Conservation (phyloP, 1,139 yeast genomes). For the Petasospora fabianii region DNA sequence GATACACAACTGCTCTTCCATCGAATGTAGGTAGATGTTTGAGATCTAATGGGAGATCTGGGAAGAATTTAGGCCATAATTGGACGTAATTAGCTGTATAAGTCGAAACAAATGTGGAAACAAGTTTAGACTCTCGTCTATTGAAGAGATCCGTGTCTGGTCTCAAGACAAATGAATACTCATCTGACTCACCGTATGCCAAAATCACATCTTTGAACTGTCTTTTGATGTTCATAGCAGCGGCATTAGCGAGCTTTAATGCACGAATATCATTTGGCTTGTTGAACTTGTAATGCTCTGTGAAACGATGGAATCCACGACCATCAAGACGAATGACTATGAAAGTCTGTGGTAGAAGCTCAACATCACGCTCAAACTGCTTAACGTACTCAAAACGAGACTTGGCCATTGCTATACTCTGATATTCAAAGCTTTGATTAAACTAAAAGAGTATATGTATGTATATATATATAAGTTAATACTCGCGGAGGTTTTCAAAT, state of each 20-base stretch:
- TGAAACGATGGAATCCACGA: conserved; percentile 85
- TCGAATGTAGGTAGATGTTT: conserved; percentile 79
- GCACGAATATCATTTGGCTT: conserved; percentile 89
- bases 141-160: conserved; percentile 67
- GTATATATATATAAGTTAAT: no score
- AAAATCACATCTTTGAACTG: conserved; percentile 66
- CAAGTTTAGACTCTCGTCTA: conserved; percentile 72
- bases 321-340: conserved; percentile 90
- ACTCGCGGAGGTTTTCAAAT: background rate
- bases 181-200: conserved; percentile 96
- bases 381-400: conserved; percentile 84
- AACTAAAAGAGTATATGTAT: no score
- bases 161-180: conserved; percentile 75
- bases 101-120: conserved; percentile 76
- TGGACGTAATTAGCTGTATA: conserved; percentile 74
- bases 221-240: conserved; percentile 65
- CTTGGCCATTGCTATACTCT: conserved; percentile 62
- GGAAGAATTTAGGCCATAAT: conserved; percentile 62
- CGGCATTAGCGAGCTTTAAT: conserved; percentile 70
- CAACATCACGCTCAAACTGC: conserved; percentile 70
- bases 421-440: no score
- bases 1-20: conserved; percentile 86
- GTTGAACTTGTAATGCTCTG: conserved; percentile 63
- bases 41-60: conserved; percentile 37
- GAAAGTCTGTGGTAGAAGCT: conserved; percentile 73